These are phyloP conservation scores for Xylariaceae sp. DNA, from an alignment of 2,329 filamentous ascomycete species.

Conservation along the genomic window DNA sequence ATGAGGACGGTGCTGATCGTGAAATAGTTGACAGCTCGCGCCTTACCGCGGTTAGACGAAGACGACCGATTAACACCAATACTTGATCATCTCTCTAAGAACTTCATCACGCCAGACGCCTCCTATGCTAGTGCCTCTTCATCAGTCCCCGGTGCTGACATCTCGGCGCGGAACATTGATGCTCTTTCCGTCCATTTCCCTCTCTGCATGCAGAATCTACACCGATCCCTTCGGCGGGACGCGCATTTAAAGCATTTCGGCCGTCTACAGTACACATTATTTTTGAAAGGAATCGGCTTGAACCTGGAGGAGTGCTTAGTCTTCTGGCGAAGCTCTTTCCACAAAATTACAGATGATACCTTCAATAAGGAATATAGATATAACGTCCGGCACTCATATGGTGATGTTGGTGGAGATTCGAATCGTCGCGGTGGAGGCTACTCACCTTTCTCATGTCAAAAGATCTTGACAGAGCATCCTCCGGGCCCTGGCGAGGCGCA, in stretches of 20 bases:
- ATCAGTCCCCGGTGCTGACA: slow-evolving; percentile 71
- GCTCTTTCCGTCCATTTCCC: slow-evolving; percentile 81
- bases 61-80: slow-evolving; percentile 83
- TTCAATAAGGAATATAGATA: slow-evolving; percentile 99
- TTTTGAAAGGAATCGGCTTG: slow-evolving; percentile 93
- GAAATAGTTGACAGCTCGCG: slow-evolving; percentile 79
- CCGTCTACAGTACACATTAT: slow-evolving; percentile 91
- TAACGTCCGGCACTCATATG: slow-evolving; percentile 93
- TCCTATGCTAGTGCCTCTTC: slow-evolving; percentile 72
- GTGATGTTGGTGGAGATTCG: slow-evolving; percentile 90
- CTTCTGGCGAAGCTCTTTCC: slow-evolving; percentile 90
- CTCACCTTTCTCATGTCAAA: slow-evolving; percentile 91
- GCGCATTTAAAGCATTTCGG: slow-evolving; percentile 92
- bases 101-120: slow-evolving; percentile 90
- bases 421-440: slow-evolving; percentile 89
- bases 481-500: slow-evolving; percentile 88
- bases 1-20: slow-evolving; percentile 11
- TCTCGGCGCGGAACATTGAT: slow-evolving; percentile 81
- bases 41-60: slow-evolving; percentile 90
- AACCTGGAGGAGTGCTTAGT: slow-evolving; percentile 88
- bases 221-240: slow-evolving; percentile 83
- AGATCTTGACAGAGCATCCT: slow-evolving; percentile 87
- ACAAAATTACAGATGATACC: slow-evolving; percentile 85
- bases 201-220: slow-evolving; percentile 91
- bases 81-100: slow-evolving; percentile 83